These are phyloP conservation scores for Pholiota conissans DNA, from an alignment of 768 basidiomycete genomes.

Conservation along the genomic window DNA sequence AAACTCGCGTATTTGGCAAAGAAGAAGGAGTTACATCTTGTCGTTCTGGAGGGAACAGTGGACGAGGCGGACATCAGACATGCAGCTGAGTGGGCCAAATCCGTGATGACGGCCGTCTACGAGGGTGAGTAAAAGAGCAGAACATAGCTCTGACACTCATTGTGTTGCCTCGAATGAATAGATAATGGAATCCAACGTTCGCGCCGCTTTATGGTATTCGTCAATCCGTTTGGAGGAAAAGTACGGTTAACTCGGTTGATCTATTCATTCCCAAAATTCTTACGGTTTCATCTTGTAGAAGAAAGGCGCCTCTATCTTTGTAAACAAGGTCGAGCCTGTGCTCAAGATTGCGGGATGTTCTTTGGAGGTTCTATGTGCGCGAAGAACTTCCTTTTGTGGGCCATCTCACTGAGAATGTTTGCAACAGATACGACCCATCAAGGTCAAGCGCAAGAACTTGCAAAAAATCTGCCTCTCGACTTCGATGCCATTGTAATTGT, in stretches of 20 bases:
- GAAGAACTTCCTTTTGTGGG: not conserved
- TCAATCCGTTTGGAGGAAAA: conserved; percentile 82
- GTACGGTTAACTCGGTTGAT: conserved; percentile 40
- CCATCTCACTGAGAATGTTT: not conserved
- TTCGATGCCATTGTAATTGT: conserved; percentile 70
- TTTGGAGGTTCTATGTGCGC: conserved; percentile 63
- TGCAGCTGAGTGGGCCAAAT: conserved; percentile 51
- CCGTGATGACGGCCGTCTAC: conserved; percentile 60
- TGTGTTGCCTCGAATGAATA: conserved; percentile 6
- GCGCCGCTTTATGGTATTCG: conserved; percentile 62
- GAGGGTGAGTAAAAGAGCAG: conserved; percentile 41
- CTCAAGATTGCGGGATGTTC: conserved; percentile 64
- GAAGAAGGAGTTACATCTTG: conserved; percentile 40
- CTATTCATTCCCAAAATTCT: not conserved
- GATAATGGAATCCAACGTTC: conserved; percentile 51
- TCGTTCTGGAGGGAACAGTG: conserved; percentile 41
- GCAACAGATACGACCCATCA: conserved; percentile 57
- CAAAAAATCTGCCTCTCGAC: conserved; percentile 50
- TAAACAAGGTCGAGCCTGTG: conserved; percentile 67
- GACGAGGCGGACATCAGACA: conserved; percentile 28
- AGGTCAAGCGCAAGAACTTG: conserved; percentile 69
- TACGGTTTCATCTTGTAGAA: conserved; percentile 43
- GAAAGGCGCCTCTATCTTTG: conserved; percentile 54
- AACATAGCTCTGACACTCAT: not conserved
- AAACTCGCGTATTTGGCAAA: conserved; percentile 54